Percentiles rank a stretch among this genome's conserved stretches.
Evolutionary conservation across 257 asterid genomes (phyloP).

Genomic region (Eucommia ulmoides): DNA sequence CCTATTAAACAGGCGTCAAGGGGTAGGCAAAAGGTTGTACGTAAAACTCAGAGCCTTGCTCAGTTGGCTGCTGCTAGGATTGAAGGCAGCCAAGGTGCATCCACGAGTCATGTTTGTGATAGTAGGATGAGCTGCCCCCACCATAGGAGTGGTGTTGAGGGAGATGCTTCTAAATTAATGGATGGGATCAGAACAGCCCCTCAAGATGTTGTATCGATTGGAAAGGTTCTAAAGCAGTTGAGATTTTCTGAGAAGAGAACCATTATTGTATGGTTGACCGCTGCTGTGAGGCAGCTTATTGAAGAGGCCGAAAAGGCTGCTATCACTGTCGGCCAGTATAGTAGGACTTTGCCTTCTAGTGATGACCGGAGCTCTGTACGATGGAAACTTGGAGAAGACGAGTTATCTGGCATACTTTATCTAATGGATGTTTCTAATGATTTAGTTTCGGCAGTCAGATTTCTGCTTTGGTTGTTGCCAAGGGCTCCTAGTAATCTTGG

Average conservation of each 20-base stretch:
- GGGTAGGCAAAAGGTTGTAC: slow-evolving; percentile 81
- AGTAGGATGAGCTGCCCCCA: slow-evolving; percentile 70
- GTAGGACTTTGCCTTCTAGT: slow-evolving; percentile 42
- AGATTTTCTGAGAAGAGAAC: slow-evolving; percentile 62
- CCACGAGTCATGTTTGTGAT: slow-evolving; percentile 92
- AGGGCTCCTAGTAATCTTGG: slow-evolving; percentile 54
- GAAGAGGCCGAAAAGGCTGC: slow-evolving; percentile 71
- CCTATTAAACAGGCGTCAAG: slow-evolving; percentile 69
- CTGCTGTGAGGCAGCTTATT: slow-evolving; percentile 52
- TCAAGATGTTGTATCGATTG: slow-evolving; percentile 59
- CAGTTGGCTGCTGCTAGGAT: slow-evolving; percentile 93
- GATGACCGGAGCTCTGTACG: slow-evolving; percentile 50
- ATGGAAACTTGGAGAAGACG: slow-evolving; percentile 96
- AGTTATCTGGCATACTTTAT: slow-evolving; percentile 60
- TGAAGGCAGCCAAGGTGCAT: slow-evolving; percentile 98
- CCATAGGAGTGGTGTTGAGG: slow-evolving; percentile 50
- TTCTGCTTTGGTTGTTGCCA: slow-evolving; percentile 88
- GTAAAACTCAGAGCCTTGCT: slow-evolving; percentile 92
- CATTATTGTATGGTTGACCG: slow-evolving; percentile 57
- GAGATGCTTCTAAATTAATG: slow-evolving; percentile 38
- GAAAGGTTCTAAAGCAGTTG: slow-evolving; percentile 64
- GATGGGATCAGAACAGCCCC: slow-evolving; percentile 34
- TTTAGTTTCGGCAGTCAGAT: slow-evolving; percentile 54
- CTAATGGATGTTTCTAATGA: slow-evolving; percentile 81
- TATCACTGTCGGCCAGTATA: slow-evolving; percentile 54